Percentiles rank a stretch among this genome's conserved stretches.
Evolutionary conservation across 1,139 yeast genomes (phyloP).

Genomic region (Hansenula sp.): DNA sequence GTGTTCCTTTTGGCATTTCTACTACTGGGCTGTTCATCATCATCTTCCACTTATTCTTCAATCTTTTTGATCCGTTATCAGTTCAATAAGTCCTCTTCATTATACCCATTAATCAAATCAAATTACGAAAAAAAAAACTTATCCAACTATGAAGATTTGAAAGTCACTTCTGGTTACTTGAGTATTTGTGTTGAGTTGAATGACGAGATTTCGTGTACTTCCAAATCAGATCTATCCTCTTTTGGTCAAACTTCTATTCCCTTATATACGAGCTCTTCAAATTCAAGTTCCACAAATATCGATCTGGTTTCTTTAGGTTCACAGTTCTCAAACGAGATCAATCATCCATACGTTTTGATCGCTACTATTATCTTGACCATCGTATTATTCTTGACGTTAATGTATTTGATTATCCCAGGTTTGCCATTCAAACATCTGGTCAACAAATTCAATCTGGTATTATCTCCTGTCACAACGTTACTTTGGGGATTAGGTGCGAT

Average conservation of each 20-base stretch:
- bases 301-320: conserved; percentile 40
- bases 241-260: conserved; percentile 30
- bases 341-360: conserved; percentile 54
- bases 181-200: conserved; percentile 41
- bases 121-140: conserved; percentile 28
- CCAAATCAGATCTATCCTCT: conserved; percentile 25
- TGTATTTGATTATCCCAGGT: conserved; percentile 45
- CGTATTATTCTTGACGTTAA: conserved; percentile 34
- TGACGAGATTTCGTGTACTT: conserved; percentile 30
- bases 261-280: conserved; percentile 27
- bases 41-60: conserved; percentile 37
- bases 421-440: conserved; percentile 39
- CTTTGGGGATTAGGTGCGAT: conserved; percentile 71
- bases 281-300: conserved; percentile 27
- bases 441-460: conserved; percentile 31
- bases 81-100: conserved; percentile 41
- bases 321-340: conserved; percentile 38
- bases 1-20: conserved; percentile 45
- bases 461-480: conserved; percentile 38
- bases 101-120: conserved; percentile 32
- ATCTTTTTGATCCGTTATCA: conserved; percentile 42
- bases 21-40: conserved; percentile 46
- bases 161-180: conserved; percentile 46
- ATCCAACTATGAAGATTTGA: conserved; percentile 29
- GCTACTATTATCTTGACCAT: conserved; percentile 44